phyloP scores from a whole-genome alignment of 2,329 filamentous ascomycete species.

The Hypocrella siamensis region DNA sequence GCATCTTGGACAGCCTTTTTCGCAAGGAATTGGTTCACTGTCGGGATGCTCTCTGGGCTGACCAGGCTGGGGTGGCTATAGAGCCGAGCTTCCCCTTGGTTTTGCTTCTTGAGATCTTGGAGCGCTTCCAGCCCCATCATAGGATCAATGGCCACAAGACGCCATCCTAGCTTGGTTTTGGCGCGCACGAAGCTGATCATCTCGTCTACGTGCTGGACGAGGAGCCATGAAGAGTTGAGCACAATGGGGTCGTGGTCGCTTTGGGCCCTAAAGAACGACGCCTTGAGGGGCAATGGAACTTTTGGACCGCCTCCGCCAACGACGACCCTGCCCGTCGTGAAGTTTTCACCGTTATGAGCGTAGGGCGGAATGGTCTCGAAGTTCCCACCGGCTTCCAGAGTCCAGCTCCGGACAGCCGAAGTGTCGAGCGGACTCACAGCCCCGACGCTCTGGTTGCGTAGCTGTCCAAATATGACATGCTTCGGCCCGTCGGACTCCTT shows the following conservation, averaged over 20 bases:
- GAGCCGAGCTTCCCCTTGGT: constrained; percentile 8
- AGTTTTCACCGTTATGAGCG: constrained; percentile 6
- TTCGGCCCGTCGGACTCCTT: constrained; percentile 6
- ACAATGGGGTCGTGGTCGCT: constrained; percentile 16
- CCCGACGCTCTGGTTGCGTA: constrained; percentile 13
- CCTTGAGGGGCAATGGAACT: neutral
- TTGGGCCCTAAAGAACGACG: constrained; percentile 14
- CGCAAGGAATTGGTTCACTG: constrained; percentile 1
- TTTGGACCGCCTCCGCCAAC: constrained; percentile 4
- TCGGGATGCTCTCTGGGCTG: neutral
- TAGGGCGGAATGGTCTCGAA: constrained; percentile 22
- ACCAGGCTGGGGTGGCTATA: neutral
- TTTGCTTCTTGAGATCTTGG: constrained; percentile 5
- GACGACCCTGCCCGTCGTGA: constrained; percentile 9
- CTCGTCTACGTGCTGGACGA: constrained; percentile 12
- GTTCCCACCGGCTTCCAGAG: constrained; percentile 13
- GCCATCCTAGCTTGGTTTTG: constrained; percentile 10
- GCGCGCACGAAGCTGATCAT: constrained; percentile 12
- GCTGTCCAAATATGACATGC: constrained; percentile 16
- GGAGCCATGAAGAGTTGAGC: constrained; percentile 13
- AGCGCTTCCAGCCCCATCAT: constrained; percentile 9
- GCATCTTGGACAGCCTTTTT: neutral
- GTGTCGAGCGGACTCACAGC: constrained; percentile 7
- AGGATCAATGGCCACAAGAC: constrained; percentile 8
- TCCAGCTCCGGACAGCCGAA: neutral